Evolutionary conservation across 148 eudicot species (phyloP).

Genomic region (Camellia sinensis): DNA sequence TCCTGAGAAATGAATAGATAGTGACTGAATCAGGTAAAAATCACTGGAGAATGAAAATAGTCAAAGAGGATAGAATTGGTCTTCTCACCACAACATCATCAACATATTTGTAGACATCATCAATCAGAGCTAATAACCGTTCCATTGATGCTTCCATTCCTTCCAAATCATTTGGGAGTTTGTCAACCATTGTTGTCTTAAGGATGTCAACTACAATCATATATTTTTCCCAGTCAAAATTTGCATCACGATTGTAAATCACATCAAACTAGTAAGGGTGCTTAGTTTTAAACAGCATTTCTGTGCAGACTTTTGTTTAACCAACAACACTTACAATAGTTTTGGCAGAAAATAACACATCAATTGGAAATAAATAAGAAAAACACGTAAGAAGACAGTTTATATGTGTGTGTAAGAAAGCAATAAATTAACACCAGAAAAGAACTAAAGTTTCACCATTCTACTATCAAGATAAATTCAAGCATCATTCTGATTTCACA

Average conservation of each 20-base stretch:
- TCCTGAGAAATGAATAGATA: constrained; percentile 43
- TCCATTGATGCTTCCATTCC: constrained; percentile 90
- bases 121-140: constrained; percentile 67
- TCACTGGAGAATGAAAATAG: neutral
- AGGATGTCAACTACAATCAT: constrained; percentile 71
- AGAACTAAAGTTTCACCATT: neutral
- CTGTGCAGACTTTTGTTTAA: neutral
- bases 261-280: neutral
- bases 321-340: neutral
- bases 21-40: neutral
- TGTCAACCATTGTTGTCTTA: constrained; percentile 80
- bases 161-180: constrained; percentile 87
- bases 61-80: neutral
- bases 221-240: neutral
- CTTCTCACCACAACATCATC: constrained; percentile 93
- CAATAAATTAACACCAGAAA: neutral
- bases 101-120: constrained; percentile 83
- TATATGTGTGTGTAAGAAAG: neutral
- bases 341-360: neutral
- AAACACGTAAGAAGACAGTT: neutral
- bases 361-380: neutral
- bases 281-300: neutral
- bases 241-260: neutral
- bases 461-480: neutral
- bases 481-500: neutral